phyloP scores from a whole-genome alignment of 139 green algal species.

The Chlorella sp. region DNA sequence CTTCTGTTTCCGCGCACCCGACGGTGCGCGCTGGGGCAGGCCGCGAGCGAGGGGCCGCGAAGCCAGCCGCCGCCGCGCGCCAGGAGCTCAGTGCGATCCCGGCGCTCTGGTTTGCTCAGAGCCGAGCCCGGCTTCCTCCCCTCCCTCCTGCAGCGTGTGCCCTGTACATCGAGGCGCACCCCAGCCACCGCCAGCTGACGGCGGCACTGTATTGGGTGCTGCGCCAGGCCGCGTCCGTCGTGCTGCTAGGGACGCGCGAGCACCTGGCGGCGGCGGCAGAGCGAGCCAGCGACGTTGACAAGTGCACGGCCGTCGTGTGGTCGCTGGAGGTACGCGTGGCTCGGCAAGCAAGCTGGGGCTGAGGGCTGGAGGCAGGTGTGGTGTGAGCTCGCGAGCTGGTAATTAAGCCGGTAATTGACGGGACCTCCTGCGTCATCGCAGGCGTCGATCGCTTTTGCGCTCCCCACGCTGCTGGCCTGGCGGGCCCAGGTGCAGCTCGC shows the following conservation, averaged over 20 bases:
- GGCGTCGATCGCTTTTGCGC: neutral
- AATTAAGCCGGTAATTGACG: too few species aligned
- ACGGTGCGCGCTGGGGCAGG: too few species aligned
- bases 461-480: neutral
- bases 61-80: too few species aligned
- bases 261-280: neutral
- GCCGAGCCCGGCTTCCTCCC: neutral
- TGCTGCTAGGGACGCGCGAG: neutral
- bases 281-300: neutral
- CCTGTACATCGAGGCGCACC: neutral
- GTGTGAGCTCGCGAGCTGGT: too few species aligned
- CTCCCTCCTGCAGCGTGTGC: neutral
- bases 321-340: neutral
- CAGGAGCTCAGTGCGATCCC: too few species aligned
- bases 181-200: neutral
- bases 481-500: neutral
- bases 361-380: too few species aligned
- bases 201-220: neutral
- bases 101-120: neutral
- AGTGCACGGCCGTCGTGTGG: constrained; percentile 1
- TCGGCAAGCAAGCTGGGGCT: neutral
- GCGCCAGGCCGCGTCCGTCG: neutral
- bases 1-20: too few species aligned
- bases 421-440: neutral
- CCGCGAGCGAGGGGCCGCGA: too few species aligned